A percentile compares a stretch with the other conserved stretches of the same genome.
phyloP scores from a whole-genome alignment of 345 rosid genomes.

The Hibiscus syriacus region DNA sequence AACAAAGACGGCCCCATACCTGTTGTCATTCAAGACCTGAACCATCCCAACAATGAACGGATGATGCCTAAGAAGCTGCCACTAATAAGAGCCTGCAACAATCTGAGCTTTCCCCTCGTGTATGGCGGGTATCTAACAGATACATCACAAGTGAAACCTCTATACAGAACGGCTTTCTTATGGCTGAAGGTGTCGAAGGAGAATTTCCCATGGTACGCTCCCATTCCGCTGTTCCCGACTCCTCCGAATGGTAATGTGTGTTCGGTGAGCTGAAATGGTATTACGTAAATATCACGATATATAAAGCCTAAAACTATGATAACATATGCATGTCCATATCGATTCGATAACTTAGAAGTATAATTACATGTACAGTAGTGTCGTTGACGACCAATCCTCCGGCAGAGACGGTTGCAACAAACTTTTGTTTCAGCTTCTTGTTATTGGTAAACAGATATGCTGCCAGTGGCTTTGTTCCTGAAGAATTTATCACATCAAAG shows the following conservation, averaged over 20 bases:
- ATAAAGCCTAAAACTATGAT: not conserved
- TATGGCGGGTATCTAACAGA: conserved; percentile 78
- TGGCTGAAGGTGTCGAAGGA: conserved; percentile 94
- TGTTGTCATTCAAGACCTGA: conserved; percentile 17
- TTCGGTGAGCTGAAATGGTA: conserved; percentile 50
- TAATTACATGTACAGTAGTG: conserved; percentile 67
- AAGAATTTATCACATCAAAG: conserved; percentile 61
- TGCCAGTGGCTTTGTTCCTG: conserved; percentile 75
- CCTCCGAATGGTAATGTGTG: conserved; percentile 84
- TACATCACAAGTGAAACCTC: conserved; percentile 57
- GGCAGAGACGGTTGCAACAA: conserved; percentile 62
- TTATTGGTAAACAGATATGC: conserved; percentile 78
- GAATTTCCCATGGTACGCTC: conserved; percentile 91
- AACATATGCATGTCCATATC: conserved; percentile 3
- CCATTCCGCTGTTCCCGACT: conserved; percentile 90
- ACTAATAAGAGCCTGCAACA: conserved; percentile 53
- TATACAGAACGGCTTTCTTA: conserved; percentile 79
- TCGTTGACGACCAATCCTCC: conserved; percentile 87
- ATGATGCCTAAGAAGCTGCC: conserved; percentile 41
- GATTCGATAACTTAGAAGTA: conserved; percentile 6
- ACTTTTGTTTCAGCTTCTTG: conserved; percentile 61
- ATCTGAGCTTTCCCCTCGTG: conserved; percentile 44
- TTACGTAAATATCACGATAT: not conserved
- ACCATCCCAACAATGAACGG: conserved; percentile 45
- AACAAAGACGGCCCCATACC: not conserved